A percentile compares a stretch with the other conserved stretches of the same genome.
These are phyloP conservation scores for Thuja plicata DNA, from an alignment of 83 land plant genomes.

Conservation along the genomic window DNA sequence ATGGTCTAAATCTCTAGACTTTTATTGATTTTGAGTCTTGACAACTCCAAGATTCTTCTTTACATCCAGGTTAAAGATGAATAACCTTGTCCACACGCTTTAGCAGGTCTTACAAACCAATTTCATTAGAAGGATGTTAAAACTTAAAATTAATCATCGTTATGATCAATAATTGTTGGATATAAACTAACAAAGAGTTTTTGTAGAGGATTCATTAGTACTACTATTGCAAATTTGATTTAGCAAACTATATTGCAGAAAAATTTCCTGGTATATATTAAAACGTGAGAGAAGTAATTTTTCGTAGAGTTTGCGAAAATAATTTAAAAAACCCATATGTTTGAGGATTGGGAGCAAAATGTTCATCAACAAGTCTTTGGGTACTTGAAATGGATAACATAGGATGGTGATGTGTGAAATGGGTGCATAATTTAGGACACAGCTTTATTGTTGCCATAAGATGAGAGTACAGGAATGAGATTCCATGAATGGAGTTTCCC, in stretches of 20 bases:
- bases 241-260: background rate
- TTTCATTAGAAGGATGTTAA: background rate
- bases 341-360: background rate
- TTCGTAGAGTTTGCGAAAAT: background rate
- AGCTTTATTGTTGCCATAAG: background rate
- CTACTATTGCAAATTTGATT: background rate
- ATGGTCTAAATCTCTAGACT: no score
- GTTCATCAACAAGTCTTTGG: background rate
- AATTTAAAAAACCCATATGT: background rate
- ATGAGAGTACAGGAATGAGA: no score
- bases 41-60: no score
- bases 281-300: background rate
- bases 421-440: background rate
- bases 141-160: background rate
- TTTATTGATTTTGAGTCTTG: no score
- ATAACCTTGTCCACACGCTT: background rate
- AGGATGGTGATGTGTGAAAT: background rate
- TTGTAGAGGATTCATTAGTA: background rate
- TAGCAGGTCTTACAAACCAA: background rate
- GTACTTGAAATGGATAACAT: background rate
- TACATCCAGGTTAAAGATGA: no score
- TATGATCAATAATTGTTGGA: background rate
- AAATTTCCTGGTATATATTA: background rate
- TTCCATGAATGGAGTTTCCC: no score
- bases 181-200: background rate